Evolutionary conservation across 1,284 basidiomycete genomes (phyloP), one percentile per base, ranked within the genome.

Genomic region (Earliella scabrosa): DNA sequence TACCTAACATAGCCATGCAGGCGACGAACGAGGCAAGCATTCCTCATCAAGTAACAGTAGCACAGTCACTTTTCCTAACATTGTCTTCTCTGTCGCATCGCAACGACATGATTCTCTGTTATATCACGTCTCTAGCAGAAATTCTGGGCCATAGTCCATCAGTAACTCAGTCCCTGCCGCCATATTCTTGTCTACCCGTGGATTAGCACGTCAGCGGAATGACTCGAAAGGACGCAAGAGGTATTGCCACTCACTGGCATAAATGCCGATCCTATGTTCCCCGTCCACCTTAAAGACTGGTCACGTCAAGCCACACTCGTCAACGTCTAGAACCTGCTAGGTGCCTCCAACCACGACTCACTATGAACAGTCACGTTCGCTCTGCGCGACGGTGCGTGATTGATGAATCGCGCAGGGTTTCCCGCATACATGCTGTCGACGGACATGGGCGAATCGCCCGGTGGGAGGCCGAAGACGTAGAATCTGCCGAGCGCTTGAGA

Each of bases 321-420:
- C 11, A 2, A 8, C 3, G 6, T 4, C 20, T n/a, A 41, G 2
- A 8, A 18, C n/a, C 27, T 20, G 20, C 31, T 34, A 31, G 29
- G n/a, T 14, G n/a, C 11, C 6, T 11, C 50, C 20, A 20, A n/a
- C 11, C 13, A 40, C 65, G 11, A 59, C 74, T 53, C 57, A 83
- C 84, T 58, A 18, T 11, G 51, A 5, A 79, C 75, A 0, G 49
- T 48, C 46, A 82, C 81, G 56, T 85, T 85, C 1, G 70, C 70
- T 9, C 59, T 45, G 4, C 59, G 56, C 5, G 56, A 56, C 4
- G 60, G 52, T 0, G 66, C 65, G 50, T 87, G 80, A 56, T 87
- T 87, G 27, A 87, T 71, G 61, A 79, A 87, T 20, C 85, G 72
- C 5, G 79, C 77, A 48, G 77, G 74, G 64, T 86, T 87, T 0